Conservation (phyloP, 257 asterid species). For the Handroanthus guayacan region DNA sequence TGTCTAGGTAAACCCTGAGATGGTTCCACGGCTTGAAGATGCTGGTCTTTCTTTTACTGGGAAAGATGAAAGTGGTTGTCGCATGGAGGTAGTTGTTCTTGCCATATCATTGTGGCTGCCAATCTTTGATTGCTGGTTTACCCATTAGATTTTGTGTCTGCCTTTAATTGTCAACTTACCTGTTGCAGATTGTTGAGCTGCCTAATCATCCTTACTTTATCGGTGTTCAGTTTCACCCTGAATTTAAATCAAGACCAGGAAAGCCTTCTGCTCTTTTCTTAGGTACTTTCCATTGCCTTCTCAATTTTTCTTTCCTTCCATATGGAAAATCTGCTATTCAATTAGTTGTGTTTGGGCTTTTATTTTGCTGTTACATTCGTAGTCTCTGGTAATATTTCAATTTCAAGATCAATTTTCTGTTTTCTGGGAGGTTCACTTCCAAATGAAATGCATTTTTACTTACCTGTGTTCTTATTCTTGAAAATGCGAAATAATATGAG, state of each 20-base stretch:
- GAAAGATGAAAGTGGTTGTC: constrained; percentile 74
- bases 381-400: not conserved
- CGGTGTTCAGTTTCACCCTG: constrained; percentile 83
- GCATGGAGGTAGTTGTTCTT: constrained; percentile 71
- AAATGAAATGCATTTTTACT: not conserved
- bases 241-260: constrained; percentile 82
- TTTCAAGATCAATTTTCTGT: not conserved
- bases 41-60: constrained; percentile 78
- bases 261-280: constrained; percentile 71
- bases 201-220: constrained; percentile 71
- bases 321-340: not conserved
- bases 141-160: not conserved
- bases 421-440: not conserved
- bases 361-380: not conserved
- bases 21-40: constrained; percentile 67
- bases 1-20: constrained; percentile 77
- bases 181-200: constrained; percentile 72
- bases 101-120: not conserved
- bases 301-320: not conserved
- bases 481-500: not conserved
- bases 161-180: constrained; percentile 21
- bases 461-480: not conserved
- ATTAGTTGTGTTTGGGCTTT: not conserved
- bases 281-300: constrained; percentile 47
- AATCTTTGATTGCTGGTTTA: constrained; percentile 11